Evolutionary conservation across 441 rosid species (phyloP), one percentile per base, ranked within the genome.

Genomic region (Aquilaria agallochum): DNA sequence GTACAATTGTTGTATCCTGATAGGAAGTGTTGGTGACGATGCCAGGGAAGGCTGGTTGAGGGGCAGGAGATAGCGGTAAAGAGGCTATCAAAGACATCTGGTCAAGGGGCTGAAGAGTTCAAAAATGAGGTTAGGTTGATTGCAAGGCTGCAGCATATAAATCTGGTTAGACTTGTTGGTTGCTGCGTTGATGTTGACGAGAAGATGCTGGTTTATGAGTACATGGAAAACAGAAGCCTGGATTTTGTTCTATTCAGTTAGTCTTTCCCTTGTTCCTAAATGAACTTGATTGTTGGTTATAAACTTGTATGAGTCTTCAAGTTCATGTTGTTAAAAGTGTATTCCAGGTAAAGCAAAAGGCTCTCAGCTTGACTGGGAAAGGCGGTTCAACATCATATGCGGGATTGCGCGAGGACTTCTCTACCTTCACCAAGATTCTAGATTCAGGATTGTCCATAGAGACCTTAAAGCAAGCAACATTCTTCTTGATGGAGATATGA

Each of bases 391-490:
- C 53, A 83, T 88, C 10, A 87, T 74, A 4, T 72, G 68, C 13
- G 92, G 97, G 15, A 83, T 88, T 45, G 90, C 90, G 30, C 72
- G 88, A 53, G 96, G 97, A 7, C 78, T 90, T 47, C 68, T 83
- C 2, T 88, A 88, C 61, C 89, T 91, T 55, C 96, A 91, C 64
- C 80, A 86, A 60, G 96, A 91, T 68, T 86, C 97, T 1, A 75
- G 86, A 72, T 75, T 86, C 59, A 84, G 87, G 71, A 90, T 90
- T 31, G 84, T 90, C 45, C 97, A 90, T 50, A 74, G 95, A 61
- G 87, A 90, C 73, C 78, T 86, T 2, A 88, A 88, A 72, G 86
- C 88, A n/a, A 86, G 97, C 63, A 90, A 90, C 36, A 45, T 86
- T 42, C 69, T 90, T 46, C 85, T 90, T 8, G 95, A 88, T 47